Percentiles rank a stretch among this genome's conserved stretches.
Conservation (phyloP, 2,329 filamentous ascomycete species). For the Arthrobotrys megalospora region DNA sequence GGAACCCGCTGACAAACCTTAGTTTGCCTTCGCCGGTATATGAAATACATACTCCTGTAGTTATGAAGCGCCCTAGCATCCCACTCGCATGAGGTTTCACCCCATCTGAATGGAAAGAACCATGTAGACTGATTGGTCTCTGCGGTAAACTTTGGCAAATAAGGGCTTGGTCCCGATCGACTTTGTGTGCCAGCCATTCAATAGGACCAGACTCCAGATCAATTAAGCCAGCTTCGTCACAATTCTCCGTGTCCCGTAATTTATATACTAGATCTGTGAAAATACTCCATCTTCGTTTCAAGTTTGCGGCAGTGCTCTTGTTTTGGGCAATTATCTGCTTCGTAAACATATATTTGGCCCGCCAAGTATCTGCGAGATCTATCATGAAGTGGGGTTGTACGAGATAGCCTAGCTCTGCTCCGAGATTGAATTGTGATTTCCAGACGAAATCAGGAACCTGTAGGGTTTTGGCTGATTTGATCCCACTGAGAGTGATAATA, state of each 20-base stretch:
- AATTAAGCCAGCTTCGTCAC: constrained; percentile 6
- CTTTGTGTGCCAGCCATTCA: neutral
- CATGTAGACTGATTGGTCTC: neutral
- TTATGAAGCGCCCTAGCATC: neutral
- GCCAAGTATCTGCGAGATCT: constrained; percentile 6
- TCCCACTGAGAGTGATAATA: constrained; percentile 20
- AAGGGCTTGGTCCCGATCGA: constrained; percentile 5
- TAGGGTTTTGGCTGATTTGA: constrained; percentile 11
- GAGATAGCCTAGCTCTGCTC: constrained; percentile 22
- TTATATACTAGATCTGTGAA: constrained; percentile 22
- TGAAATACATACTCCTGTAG: constrained; percentile 24
- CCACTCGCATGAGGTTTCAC: constrained; percentile 19
- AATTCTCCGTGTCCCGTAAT: constrained; percentile 11
- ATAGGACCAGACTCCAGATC: neutral
- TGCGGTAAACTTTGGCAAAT: neutral
- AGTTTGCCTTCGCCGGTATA: constrained; percentile 38
- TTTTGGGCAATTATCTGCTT: constrained; percentile 8
- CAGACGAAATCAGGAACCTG: constrained; percentile 43
- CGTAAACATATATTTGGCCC: constrained; percentile 26
- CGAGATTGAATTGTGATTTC: constrained; percentile 32
- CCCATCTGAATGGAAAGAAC: neutral
- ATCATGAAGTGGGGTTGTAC: constrained; percentile 6
- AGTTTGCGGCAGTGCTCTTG: neutral
- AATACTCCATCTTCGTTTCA: constrained; percentile 31
- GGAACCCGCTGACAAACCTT: constrained; percentile 40